Percentiles rank a stretch among this genome's conserved stretches.
Evolutionary conservation across 352 stramenopile genomes (phyloP).

Genomic region (Phytophthora meadii): DNA sequence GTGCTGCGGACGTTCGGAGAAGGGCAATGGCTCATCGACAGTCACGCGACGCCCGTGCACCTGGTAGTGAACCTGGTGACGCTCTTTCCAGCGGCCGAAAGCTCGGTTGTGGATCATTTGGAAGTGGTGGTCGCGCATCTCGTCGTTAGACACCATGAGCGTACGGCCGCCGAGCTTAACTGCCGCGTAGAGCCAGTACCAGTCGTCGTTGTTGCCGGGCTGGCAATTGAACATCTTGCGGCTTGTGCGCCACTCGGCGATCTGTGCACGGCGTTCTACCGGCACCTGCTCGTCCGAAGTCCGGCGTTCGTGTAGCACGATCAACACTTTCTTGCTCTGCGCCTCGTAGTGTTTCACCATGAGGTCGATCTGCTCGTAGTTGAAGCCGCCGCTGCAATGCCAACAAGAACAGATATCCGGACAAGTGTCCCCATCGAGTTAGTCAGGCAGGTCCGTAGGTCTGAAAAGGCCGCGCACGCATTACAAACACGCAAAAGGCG

Average conservation of each 20-base stretch:
- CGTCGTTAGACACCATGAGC: constrained; percentile 97
- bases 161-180: constrained; percentile 82
- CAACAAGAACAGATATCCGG: constrained; percentile 12
- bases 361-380: constrained; percentile 96
- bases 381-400: constrained; percentile 84
- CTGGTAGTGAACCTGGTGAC: constrained; percentile 95
- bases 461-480: constrained; percentile 13
- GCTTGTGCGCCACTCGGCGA: constrained; percentile 78
- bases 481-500: constrained; percentile 24
- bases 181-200: constrained; percentile 99
- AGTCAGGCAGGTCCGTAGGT: constrained; percentile 13
- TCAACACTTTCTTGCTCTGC: constrained; percentile 88
- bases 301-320: constrained; percentile 97
- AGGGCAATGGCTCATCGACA: constrained; percentile 64
- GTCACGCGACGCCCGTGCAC: constrained; percentile 56
- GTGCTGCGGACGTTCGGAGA: constrained; percentile 66
- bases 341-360: constrained; percentile 92
- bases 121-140: constrained; percentile 99
- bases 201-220: constrained; percentile 98
- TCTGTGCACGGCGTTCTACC: constrained; percentile 64
- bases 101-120: constrained; percentile 96
- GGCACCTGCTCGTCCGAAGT: constrained; percentile 91
- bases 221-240: constrained; percentile 94
- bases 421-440: constrained; percentile 16
- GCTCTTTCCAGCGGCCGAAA: constrained; percentile 98